phyloP scores from a whole-genome alignment of 2,329 filamentous ascomycete species.

The Sclerotiophoma versabilis region DNA sequence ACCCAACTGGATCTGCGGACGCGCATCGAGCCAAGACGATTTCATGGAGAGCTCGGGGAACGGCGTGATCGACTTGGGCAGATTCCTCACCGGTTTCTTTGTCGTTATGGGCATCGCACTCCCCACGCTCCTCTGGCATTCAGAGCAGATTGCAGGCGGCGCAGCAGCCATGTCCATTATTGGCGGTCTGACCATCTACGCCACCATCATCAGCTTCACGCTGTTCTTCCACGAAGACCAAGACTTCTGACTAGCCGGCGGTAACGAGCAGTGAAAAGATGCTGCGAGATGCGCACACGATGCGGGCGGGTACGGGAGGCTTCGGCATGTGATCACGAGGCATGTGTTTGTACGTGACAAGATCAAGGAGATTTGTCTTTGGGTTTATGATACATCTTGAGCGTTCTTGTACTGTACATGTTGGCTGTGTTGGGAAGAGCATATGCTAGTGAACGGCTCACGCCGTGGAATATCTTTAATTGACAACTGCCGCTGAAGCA shows the following conservation, averaged over 20 bases:
- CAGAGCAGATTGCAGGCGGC: slow-evolving; percentile 77
- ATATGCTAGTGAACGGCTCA: not conserved
- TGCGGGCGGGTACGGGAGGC: not conserved
- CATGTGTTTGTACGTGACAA: slow-evolving; percentile 5
- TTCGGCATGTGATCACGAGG: slow-evolving; percentile 9
- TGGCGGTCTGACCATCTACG: slow-evolving; percentile 93
- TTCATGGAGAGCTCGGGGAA: slow-evolving; percentile 87
- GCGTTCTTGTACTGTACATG: slow-evolving; percentile 38
- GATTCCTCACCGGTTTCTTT: slow-evolving; percentile 93
- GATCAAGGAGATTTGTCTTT: slow-evolving; percentile 13
- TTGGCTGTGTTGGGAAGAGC: slow-evolving; percentile 7
- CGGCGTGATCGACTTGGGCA: slow-evolving; percentile 88
- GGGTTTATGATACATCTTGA: slow-evolving; percentile 23
- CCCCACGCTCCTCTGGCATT: slow-evolving; percentile 86
- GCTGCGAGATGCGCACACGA: not conserved
- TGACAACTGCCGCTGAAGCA: not conserved
- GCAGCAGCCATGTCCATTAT: slow-evolving; percentile 96
- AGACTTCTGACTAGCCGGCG: slow-evolving; percentile 72
- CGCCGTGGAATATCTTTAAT: slow-evolving; percentile 9
- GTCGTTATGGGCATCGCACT: slow-evolving; percentile 97
- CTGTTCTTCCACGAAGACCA: slow-evolving; percentile 99
- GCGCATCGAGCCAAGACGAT: slow-evolving; percentile 91
- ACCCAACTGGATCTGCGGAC: slow-evolving; percentile 94
- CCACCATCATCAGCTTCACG: slow-evolving; percentile 96
- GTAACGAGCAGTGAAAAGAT: slow-evolving; percentile 26